Evolutionary conservation across 2,329 filamentous ascomycete genomes (phyloP), one percentile per base, ranked within the genome.

Genomic region (Cryphonectria japonica): DNA sequence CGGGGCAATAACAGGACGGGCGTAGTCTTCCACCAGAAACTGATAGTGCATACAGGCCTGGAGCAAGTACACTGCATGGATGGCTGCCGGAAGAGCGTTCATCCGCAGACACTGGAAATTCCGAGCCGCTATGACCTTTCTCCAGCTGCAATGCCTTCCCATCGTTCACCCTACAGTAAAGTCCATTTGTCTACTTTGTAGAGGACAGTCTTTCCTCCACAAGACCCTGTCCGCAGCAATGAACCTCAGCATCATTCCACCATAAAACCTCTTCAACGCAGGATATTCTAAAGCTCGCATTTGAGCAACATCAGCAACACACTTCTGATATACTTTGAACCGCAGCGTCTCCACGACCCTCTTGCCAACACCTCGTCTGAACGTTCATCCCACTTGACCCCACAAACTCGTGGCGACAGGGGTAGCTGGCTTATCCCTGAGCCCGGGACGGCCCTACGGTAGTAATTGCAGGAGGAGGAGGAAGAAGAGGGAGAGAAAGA

Each of bases 381-480:
- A 68, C 65, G 37, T 68, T 71, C 69, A 67, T 71, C 69, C 65
- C 65, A 26, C 66, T 29, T 26, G n/a, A 22, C 57, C 46, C 54
- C 54, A n/a, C 61, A 57, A 66, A 29, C 46, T 66, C 26, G 65
- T 26, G 39, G 52, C 19, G 32, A 65, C 64, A 70, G 69, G 69
- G 69, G 69, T 67, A 64, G 41, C 63, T 61, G 26, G 16, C 14
- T 16, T 59, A 16, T 59, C 19, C 22, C 32, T 37, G 59, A 39
- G 59, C 59, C 13, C 34, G 34, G 32, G 59, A 61, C 16, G 57
- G 57, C 11, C 29, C 7, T 60, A 29, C 57, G 57, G 57, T 34
- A 34, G 2, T 50, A 50, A 50, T 2, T 19, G 8, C 43, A 50
- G 43, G 43, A 50, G 16, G 19, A 8, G 43, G 19, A 39, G 37